phyloP scores from a whole-genome alignment of 805 yeast genomes.

The Sugiyamaella qingdaonensis region DNA sequence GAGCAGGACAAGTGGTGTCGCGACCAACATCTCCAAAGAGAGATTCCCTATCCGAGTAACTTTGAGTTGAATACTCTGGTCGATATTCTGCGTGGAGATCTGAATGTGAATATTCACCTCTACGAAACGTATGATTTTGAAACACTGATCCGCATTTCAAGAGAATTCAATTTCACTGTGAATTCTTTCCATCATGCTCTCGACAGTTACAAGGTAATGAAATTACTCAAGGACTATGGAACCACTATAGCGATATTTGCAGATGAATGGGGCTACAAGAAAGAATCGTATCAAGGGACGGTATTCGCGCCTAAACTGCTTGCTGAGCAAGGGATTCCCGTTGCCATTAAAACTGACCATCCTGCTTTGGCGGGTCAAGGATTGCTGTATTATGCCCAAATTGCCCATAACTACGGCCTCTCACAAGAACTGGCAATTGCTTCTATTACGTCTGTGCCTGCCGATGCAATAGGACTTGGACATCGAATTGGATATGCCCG shows the following conservation, averaged over 20 bases:
- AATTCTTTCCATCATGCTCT: neutral
- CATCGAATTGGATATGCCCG: neutral
- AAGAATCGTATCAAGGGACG: neutral
- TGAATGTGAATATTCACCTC: neutral
- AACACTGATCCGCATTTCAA: neutral
- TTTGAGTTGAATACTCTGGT: neutral
- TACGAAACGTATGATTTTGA: neutral
- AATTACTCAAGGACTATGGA: neutral
- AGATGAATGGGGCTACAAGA: neutral
- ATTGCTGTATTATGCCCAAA: neutral
- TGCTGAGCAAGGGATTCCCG: neutral
- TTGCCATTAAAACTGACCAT: neutral
- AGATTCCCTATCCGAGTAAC: neutral
- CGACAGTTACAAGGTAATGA: neutral
- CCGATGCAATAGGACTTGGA: neutral
- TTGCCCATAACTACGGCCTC: neutral
- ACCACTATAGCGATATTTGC: neutral
- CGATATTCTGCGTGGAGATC: neutral
- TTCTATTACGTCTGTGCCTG: neutral
- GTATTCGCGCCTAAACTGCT: neutral
- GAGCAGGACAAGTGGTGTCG: neutral
- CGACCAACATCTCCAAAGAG: neutral
- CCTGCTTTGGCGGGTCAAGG: neutral
- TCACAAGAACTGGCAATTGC: neutral
- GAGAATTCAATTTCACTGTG: neutral